phyloP scores from a whole-genome alignment of 805 yeast species.

The Metschnikowia chrysomelidarum region DNA sequence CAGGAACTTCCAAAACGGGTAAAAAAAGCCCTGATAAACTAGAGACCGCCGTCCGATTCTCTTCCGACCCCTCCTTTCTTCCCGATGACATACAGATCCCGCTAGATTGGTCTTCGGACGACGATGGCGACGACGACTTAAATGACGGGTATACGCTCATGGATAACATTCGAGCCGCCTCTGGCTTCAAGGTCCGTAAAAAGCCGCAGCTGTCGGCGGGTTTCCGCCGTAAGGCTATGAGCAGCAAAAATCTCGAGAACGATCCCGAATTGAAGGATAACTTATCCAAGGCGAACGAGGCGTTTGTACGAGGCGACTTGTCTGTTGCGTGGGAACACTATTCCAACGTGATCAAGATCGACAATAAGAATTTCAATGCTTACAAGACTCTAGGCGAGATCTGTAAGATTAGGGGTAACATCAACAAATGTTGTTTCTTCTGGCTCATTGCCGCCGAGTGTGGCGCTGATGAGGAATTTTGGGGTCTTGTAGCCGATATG shows the following conservation, averaged over 20 bases:
- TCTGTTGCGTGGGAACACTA: slow-evolving; percentile 58
- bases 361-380: slow-evolving; percentile 76
- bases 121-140: slow-evolving; percentile 36
- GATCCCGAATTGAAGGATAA: slow-evolving; percentile 72
- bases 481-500: slow-evolving; percentile 73
- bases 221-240: slow-evolving; percentile 37
- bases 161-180: slow-evolving; percentile 67
- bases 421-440: slow-evolving; percentile 71
- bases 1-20: too few species aligned
- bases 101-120: slow-evolving; percentile 20
- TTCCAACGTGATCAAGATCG: slow-evolving; percentile 70
- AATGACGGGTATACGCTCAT: slow-evolving; percentile 48
- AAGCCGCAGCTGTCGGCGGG: slow-evolving; percentile 33
- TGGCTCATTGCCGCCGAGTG: slow-evolving; percentile 83
- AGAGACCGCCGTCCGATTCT: too few species aligned
- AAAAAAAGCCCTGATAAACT: too few species aligned
- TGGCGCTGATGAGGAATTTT: slow-evolving; percentile 70
- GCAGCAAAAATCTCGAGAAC: slow-evolving; percentile 40
- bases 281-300: slow-evolving; percentile 74
- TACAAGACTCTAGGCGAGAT: slow-evolving; percentile 88
- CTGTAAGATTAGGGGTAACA: slow-evolving; percentile 61
- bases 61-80: too few species aligned
- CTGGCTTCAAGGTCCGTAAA: slow-evolving; percentile 53
- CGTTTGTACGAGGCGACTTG: slow-evolving; percentile 65
- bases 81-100: too few species aligned